phyloP scores from a whole-genome alignment of 1,284 basidiomycete genomes.

The Porogramme epimiltina region DNA sequence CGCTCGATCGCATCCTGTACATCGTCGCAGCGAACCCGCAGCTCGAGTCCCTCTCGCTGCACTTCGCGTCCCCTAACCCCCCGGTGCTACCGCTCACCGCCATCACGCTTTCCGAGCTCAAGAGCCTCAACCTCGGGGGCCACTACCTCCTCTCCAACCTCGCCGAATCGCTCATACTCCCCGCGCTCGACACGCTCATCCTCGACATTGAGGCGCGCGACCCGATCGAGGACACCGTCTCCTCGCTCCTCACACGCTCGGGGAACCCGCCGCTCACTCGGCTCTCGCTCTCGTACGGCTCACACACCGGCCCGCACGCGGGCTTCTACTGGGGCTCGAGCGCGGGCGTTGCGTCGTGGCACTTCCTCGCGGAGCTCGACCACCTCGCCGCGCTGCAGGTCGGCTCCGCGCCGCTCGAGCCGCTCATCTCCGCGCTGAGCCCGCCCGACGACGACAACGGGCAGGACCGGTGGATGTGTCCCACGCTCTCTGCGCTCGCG shows the following conservation, averaged over 20 bases:
- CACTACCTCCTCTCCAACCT: slow-evolving; percentile 64
- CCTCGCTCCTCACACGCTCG: slow-evolving; percentile 58
- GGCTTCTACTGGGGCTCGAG: slow-evolving; percentile 45
- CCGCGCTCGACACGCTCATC: slow-evolving; percentile 53
- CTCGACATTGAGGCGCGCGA: slow-evolving; percentile 71
- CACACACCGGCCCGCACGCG: slow-evolving; percentile 34
- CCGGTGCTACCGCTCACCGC: slow-evolving; percentile 60
- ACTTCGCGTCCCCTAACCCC: slow-evolving; percentile 59
- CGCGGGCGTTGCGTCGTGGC: slow-evolving; percentile 48
- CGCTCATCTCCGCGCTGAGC: slow-evolving; percentile 55
- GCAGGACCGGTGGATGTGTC: slow-evolving; percentile 61
- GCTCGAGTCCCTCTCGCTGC: slow-evolving; percentile 57
- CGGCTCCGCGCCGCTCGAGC: slow-evolving; percentile 63
- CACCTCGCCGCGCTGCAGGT: slow-evolving; percentile 57
- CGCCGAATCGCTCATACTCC: slow-evolving; percentile 61
- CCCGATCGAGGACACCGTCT: slow-evolving; percentile 66
- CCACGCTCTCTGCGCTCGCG: slow-evolving; percentile 54
- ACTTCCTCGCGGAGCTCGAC: slow-evolving; percentile 47
- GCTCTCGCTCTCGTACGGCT: slow-evolving; percentile 61
- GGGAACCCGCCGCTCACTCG: slow-evolving; percentile 53
- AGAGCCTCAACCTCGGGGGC: slow-evolving; percentile 60
- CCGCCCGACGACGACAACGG: slow-evolving; percentile 56
- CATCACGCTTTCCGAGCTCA: slow-evolving; percentile 52
- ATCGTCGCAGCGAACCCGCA: slow-evolving; percentile 57
- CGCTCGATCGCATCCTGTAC: slow-evolving; percentile 64